Base-by-base conservation (phyloP, 768 basidiomycete genomes). In the Candolleomyces efflorescens region DNA sequence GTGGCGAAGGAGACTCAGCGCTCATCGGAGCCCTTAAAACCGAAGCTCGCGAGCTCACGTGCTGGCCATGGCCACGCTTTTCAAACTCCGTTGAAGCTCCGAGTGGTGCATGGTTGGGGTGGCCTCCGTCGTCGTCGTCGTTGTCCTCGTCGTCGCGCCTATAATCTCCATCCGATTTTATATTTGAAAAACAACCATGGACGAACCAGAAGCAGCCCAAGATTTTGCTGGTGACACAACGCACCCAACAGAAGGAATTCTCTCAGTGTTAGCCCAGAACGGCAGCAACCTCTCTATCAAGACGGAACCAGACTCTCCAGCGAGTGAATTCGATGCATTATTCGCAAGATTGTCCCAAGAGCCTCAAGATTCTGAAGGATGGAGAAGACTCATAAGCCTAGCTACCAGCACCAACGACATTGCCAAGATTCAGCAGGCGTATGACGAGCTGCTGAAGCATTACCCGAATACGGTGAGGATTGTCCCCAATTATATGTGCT, bases 391-490 rank as follows among this genome's bases (percentile, higher is more conserved):
- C 36, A 81, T 97, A 64, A 81, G 86, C 49, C 74, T 90, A 60
- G 87, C 92, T 37, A 88, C 95, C 73, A 76, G 79, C 57, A 83
- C 82, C 37, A 86, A 85, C 60, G 90, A 96, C 66, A 81, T 93
- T 62, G 82, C 87, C 53, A 86, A 85, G 69, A 87, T 95, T 62
- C 84, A 91, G 60, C 80, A 83, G 46, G 84, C 89, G 15, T 98
- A 92, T 70, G 89, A 93, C 65, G 86, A 82, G 43, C 76, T 98
- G 62, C 80, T 96, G 56, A 83, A 86, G 66, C 85, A 85, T 53
- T 96, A 91, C 70, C 95, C 96, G 18, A 96, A 96, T 71, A 93
- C 90, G 64, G 94, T 98, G 75, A 78, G 90, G 17, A 32, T 5
- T 32, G 32, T 11, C 32, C 32, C 32, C 32, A 32, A 7, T 7